A percentile compares a stretch with the other conserved stretches of the same genome.
Conservation (phyloP, 352 stramenopile genomes). For the Globisporangium radiosum region DNA sequence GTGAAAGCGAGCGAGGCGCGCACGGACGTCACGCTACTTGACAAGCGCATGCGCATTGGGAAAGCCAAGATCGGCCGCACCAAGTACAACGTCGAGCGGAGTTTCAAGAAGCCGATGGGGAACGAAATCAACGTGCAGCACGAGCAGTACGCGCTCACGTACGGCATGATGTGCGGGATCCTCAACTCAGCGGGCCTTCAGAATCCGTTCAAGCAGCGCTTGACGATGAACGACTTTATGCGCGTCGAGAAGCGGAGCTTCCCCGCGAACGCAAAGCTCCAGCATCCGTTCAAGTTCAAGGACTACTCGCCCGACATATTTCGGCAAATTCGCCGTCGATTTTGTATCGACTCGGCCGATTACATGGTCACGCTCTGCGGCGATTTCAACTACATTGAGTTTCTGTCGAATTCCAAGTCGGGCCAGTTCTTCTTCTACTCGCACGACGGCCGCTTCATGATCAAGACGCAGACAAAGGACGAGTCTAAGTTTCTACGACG, state of each 20-base stretch:
- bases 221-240: conserved; percentile 92
- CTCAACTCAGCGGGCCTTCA: conserved; percentile 89
- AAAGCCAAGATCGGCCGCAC: conserved; percentile 40
- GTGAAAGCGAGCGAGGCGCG: conserved; percentile 34
- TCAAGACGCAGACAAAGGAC: conserved; percentile 99
- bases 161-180: conserved; percentile 98
- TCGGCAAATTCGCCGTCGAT: conserved; percentile 68
- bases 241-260: conserved; percentile 73
- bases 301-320: conserved; percentile 91
- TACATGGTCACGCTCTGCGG: conserved; percentile 92
- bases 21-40: conserved; percentile 40
- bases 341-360: conserved; percentile 70
- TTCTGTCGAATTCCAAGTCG: conserved; percentile 98
- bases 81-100: conserved; percentile 50
- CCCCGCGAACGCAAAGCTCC: conserved; percentile 64
- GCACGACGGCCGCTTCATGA: conserved; percentile 96
- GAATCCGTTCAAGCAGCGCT: conserved; percentile 68
- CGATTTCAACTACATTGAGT: conserved; percentile 97
- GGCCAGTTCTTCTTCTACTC: conserved; percentile 99
- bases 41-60: conserved; percentile 49
- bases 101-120: conserved; percentile 58
- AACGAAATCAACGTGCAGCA: conserved; percentile 86
- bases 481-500: conserved; percentile 97
- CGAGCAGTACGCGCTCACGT: conserved; percentile 96
- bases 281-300: conserved; percentile 87